These are phyloP conservation scores for Thermomucor indicae-seudaticae DNA, from an alignment of 371 early-diverging fungal species.

Conservation along the genomic window DNA sequence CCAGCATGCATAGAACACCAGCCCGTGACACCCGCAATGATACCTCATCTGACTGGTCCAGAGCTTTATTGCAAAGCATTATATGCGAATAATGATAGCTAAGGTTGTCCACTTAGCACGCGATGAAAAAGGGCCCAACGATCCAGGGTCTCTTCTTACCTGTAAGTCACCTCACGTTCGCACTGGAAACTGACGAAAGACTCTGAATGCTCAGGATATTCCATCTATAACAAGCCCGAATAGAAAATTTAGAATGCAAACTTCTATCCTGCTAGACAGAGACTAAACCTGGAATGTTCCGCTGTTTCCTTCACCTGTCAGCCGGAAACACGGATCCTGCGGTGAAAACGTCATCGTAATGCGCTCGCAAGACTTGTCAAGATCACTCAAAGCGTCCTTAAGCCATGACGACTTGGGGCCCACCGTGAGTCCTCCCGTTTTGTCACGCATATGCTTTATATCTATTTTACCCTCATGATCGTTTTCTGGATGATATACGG, in stretches of 20 bases:
- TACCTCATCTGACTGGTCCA: slow-evolving; percentile 31
- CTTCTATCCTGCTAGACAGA: neutral
- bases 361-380: slow-evolving; percentile 22
- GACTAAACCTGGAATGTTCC: slow-evolving; percentile 13
- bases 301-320: slow-evolving; percentile 21
- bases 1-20: slow-evolving; percentile 29
- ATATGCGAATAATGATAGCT: slow-evolving; percentile 35
- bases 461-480: slow-evolving; percentile 28
- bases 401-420: slow-evolving; percentile 17
- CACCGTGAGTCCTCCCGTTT: too few relatives aligned
- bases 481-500: slow-evolving; percentile 11
- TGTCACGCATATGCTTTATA: too few relatives aligned
- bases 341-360: slow-evolving; percentile 30
- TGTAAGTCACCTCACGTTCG: slow-evolving; percentile 13
- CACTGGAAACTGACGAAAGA: slow-evolving; percentile 29
- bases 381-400: slow-evolving; percentile 24
- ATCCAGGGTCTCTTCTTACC: slow-evolving; percentile 11
- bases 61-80: slow-evolving; percentile 22
- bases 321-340: slow-evolving; percentile 18
- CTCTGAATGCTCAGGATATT: slow-evolving; percentile 29
- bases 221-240: slow-evolving; percentile 10
- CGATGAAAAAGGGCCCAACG: neutral
- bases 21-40: slow-evolving; percentile 24
- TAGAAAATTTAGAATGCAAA: neutral
- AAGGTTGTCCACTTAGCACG: neutral